Conservation (phyloP, 441 rosid species). For the Populus trichocarpa region DNA sequence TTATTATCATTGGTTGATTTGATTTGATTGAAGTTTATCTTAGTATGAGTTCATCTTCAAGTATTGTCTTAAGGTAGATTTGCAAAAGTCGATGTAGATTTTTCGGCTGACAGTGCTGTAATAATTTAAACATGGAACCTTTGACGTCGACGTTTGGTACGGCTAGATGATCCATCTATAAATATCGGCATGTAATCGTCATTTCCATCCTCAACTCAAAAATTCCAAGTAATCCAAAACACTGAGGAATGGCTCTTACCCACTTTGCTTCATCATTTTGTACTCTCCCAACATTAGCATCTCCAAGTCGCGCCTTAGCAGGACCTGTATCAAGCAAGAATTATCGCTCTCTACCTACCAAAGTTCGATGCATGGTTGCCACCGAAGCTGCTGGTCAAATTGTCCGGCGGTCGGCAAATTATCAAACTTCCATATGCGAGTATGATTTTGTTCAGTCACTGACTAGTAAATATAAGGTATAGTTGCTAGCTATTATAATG, state of each 20-base stretch:
- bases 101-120: too few species aligned
- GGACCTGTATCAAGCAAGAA: not conserved
- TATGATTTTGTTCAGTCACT: constrained; percentile 33
- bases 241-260: not conserved
- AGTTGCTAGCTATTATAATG: not conserved
- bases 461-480: not conserved
- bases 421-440: constrained; percentile 31
- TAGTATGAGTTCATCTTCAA: too few species aligned
- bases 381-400: constrained; percentile 5
- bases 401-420: constrained; percentile 26
- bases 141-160: too few species aligned
- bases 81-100: too few species aligned
- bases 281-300: not conserved
- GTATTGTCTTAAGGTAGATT: too few species aligned
- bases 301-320: not conserved
- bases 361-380: constrained; percentile 1
- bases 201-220: too few species aligned
- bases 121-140: too few species aligned
- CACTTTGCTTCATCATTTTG: not conserved
- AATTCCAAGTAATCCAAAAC: not conserved
- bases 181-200: too few species aligned
- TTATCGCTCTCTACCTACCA: not conserved
- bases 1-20: too few species aligned
- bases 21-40: too few species aligned
- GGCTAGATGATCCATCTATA: too few species aligned